Evolutionary conservation across 768 basidiomycete genomes (phyloP), one percentile per base, ranked within the genome.

Genomic region (Nidula microcarpa): DNA sequence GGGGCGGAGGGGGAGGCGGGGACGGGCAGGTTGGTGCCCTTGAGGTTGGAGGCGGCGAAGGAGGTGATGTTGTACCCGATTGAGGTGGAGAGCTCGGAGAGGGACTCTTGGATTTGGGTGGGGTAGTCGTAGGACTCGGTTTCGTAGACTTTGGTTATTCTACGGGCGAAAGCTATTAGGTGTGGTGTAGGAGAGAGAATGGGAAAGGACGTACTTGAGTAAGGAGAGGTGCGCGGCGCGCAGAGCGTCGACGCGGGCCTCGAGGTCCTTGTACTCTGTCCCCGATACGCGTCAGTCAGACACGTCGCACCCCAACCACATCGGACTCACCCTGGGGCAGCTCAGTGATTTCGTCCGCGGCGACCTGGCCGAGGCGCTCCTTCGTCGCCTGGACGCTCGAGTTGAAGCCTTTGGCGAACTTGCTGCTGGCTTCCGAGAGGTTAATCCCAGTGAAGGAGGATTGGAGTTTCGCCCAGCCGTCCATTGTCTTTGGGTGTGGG

Each of bases 181-280:
- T 23, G 23, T 23, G 3, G 23, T 23, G 23, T 23, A 23, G 1
- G 3, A 23, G 23, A 23, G 23, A 23, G 23, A 3, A 23, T 23
- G 23, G 23, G 23, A 23, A 23, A 13, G 33, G 17, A 70, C 82
- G 51, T 58, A 90, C 92, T 87, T 97, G 71, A 95, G 78, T 48
- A 98, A 56, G 3, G 79, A 65, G 50, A 87, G 64, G 65, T 96
- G 94, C 4, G 91, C 87, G 44, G 79, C 73, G 58, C 85, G 83
- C 50, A 99, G 82, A 33, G 92, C 93, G 70, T 99, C 97, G 39
- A 98, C 97, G 52, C 93, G 88, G 45, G 86, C 78, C 71, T 99
- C 97, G 58, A 99, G 85, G 65, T 96, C 92, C 63, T 87, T 94
- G 80, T 98, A 99, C 69, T 99, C 96, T 91, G 74, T n/a, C 56